Evolutionary conservation across 129 eudicot species (phyloP).

Genomic region (Centella asiatica): DNA sequence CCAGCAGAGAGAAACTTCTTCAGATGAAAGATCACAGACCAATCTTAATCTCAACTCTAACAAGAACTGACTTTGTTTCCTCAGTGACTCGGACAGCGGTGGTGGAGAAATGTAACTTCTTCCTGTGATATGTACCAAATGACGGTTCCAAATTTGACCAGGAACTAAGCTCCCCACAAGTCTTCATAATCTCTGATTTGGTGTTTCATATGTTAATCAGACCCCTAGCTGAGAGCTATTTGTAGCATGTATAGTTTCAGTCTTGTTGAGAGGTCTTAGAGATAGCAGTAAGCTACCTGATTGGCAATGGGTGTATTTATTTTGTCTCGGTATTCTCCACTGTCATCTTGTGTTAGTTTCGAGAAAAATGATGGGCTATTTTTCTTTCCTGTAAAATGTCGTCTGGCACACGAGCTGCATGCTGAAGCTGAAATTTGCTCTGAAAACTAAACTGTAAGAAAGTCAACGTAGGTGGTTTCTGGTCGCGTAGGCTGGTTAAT

Average conservation of each 20-base stretch:
- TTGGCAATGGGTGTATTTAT: not conserved
- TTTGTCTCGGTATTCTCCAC: too few species aligned
- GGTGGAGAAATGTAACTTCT: not conserved
- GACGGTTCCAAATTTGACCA: not conserved
- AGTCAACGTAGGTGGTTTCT: too few species aligned
- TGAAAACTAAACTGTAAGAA: too few species aligned
- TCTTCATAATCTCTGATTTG: not conserved
- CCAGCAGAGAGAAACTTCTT: conserved; percentile 43
- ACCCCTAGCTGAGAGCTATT: conserved; percentile 3
- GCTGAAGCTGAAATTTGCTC: too few species aligned
- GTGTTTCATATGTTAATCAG: not conserved
- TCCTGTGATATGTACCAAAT: not conserved
- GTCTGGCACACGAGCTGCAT: too few species aligned
- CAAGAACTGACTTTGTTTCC: conserved; percentile 19
- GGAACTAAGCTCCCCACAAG: not conserved
- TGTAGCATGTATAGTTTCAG: conserved; percentile 19
- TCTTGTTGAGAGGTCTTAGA: conserved; percentile 10
- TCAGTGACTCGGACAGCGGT: conserved; percentile 32
- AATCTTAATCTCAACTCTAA: conserved; percentile 58
- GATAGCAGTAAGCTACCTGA: conserved; percentile 2
- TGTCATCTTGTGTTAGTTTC: too few species aligned
- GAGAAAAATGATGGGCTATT: too few species aligned
- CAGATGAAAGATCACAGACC: conserved; percentile 38
- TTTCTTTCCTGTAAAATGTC: too few species aligned
- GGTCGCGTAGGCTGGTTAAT: too few species aligned